These are phyloP conservation scores for Aspergillus aculeatus DNA, from an alignment of 2,329 filamentous ascomycete genomes.

Conservation along the genomic window DNA sequence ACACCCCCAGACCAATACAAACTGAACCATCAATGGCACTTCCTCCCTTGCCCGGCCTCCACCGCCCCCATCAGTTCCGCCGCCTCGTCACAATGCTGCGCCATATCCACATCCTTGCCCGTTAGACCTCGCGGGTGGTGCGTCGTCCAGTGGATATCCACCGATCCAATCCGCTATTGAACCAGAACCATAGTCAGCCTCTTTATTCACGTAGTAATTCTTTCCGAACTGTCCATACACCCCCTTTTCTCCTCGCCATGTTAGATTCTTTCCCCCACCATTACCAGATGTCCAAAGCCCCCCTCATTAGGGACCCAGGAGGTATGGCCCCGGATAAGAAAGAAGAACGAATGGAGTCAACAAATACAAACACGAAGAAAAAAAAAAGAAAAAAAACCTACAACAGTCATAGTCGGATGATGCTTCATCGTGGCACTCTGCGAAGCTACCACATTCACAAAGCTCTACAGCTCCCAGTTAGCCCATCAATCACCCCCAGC, in stretches of 20 bases:
- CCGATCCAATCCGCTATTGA: conserved; percentile 35
- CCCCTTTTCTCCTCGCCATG: background rate
- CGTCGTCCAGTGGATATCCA: conserved; percentile 43
- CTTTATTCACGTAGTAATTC: background rate
- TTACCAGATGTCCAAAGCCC: too few species aligned
- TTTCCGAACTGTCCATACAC: too few species aligned
- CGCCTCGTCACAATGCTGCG: conserved; percentile 38
- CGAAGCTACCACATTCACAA: conserved; percentile 38
- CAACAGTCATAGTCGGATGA: conserved; percentile 41
- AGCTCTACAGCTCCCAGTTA: conserved; percentile 27
- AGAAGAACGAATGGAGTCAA: background rate
- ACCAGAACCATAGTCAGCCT: conserved; percentile 13
- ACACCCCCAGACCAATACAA: too few species aligned
- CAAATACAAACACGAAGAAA: background rate
- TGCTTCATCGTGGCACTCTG: conserved; percentile 40
- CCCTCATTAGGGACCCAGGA: too few species aligned
- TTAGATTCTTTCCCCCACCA: background rate
- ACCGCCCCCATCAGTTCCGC: conserved; percentile 36
- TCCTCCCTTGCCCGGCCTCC: conserved; percentile 30
- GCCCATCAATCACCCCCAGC: background rate
- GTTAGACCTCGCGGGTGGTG: conserved; percentile 41
- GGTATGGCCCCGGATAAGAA: too few species aligned
- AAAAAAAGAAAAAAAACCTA: conserved; percentile 21
- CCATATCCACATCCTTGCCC: conserved; percentile 38
- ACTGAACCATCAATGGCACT: conserved; percentile 17